phyloP scores from a whole-genome alignment of 2,329 filamentous ascomycete genomes.

The Botryotinia calthae region DNA sequence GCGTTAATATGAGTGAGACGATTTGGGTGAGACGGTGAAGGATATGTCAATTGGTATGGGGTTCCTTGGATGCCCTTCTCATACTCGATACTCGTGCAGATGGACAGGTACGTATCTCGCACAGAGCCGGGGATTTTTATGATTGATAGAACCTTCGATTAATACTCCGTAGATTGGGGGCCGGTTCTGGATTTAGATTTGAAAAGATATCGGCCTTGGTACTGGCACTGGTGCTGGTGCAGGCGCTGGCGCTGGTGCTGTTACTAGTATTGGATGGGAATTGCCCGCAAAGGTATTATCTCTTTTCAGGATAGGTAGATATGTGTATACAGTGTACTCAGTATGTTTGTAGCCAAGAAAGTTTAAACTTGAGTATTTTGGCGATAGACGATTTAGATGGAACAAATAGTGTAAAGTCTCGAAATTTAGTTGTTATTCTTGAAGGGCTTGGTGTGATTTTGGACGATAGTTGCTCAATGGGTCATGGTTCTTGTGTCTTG shows the following conservation, averaged over 20 bases:
- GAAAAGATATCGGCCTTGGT: neutral
- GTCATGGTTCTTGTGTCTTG: constrained; percentile 6
- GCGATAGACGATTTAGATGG: neutral
- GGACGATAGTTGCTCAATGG: neutral
- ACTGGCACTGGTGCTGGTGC: neutral
- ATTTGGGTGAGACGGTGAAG: constrained; percentile 19
- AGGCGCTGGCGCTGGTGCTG: neutral
- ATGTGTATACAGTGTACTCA: neutral
- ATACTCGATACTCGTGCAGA: neutral
- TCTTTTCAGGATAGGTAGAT: neutral
- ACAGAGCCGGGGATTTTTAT: neutral
- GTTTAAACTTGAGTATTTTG: neutral
- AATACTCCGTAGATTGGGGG: constrained; percentile 4
- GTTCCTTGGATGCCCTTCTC: neutral
- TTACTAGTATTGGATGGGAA: neutral
- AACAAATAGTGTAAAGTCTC: neutral
- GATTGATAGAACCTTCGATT: neutral
- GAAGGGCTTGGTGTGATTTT: neutral
- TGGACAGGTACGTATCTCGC: neutral
- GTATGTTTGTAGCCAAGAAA: neutral
- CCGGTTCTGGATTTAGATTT: constrained; percentile 3
- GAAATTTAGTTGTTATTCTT: constrained; percentile 1
- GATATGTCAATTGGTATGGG: constrained; percentile 7
- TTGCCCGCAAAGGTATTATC: neutral
- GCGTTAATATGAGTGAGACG: constrained; percentile 14